A percentile compares a stretch with the other conserved stretches of the same genome.
phyloP scores from a whole-genome alignment of 257 asterid genomes.

The Capsicum baccatum region DNA sequence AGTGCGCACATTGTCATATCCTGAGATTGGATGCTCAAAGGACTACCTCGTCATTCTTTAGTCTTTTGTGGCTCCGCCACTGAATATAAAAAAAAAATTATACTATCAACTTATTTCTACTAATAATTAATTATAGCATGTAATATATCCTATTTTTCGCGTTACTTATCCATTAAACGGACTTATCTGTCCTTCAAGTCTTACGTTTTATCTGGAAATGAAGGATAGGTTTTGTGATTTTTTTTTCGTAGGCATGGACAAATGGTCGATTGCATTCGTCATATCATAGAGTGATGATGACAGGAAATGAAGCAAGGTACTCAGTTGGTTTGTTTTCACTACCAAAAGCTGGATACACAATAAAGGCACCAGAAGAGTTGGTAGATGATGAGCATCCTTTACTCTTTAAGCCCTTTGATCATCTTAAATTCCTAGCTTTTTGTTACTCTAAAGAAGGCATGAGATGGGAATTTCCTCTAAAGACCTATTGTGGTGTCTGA shows the following conservation, averaged over 20 bases:
- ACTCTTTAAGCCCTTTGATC: constrained; percentile 58
- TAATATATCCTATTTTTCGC: too few relatives aligned
- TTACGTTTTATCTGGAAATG: background rate
- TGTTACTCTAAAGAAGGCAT: constrained; percentile 46
- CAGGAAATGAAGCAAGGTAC: constrained; percentile 51
- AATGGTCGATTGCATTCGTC: constrained; percentile 58
- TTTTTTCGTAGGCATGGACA: constrained; percentile 57
- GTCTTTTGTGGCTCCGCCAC: too few relatives aligned
- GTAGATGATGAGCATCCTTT: constrained; percentile 60
- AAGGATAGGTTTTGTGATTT: background rate
- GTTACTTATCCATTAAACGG: too few relatives aligned
- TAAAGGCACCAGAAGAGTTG: constrained; percentile 54
- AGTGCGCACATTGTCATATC: too few relatives aligned
- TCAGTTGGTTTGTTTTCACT: constrained; percentile 48
- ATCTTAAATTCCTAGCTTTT: constrained; percentile 48
- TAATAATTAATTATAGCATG: too few relatives aligned
- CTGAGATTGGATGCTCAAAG: too few relatives aligned
- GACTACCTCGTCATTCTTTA: too few relatives aligned
- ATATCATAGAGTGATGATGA: constrained; percentile 56
- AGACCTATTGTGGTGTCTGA: constrained; percentile 52
- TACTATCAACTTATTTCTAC: too few relatives aligned
- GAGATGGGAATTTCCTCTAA: constrained; percentile 43
- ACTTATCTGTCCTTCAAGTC: too few relatives aligned
- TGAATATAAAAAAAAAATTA: too few relatives aligned
- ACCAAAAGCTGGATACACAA: constrained; percentile 42